These are phyloP conservation scores for Hypericum perforatum DNA, from an alignment of 345 rosid species.

Conservation along the genomic window DNA sequence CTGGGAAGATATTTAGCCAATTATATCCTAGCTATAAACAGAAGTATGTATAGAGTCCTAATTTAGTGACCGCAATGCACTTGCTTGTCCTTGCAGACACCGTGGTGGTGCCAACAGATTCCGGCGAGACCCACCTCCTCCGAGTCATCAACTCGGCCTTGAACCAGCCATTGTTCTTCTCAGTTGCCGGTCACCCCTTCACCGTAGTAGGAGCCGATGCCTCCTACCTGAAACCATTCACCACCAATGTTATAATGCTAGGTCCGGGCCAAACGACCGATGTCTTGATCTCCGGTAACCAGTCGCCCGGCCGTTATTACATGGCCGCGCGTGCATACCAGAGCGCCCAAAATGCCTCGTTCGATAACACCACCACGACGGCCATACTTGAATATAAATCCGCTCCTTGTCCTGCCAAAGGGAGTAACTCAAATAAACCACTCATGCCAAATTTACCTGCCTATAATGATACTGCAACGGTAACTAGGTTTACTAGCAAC, in stretches of 20 bases:
- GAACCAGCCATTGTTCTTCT: slow-evolving; percentile 78
- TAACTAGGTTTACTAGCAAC: slow-evolving; percentile 40
- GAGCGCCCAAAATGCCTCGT: slow-evolving; percentile 64
- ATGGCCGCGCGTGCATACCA: slow-evolving; percentile 73
- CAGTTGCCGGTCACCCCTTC: slow-evolving; percentile 69
- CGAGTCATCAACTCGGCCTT: slow-evolving; percentile 75
- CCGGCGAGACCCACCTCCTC: slow-evolving; percentile 71
- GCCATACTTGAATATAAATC: slow-evolving; percentile 83
- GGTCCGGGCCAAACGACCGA: slow-evolving; percentile 98
- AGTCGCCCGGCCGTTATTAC: slow-evolving; percentile 59
- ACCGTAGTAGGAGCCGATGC: slow-evolving; percentile 94
- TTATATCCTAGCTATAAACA: too few relatives aligned
- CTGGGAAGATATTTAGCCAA: too few relatives aligned
- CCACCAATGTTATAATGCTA: slow-evolving; percentile 61
- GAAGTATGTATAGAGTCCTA: too few relatives aligned
- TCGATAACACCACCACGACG: slow-evolving; percentile 79
- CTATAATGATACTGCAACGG: slow-evolving; percentile 69
- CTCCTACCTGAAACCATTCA: slow-evolving; percentile 63
- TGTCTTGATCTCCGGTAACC: slow-evolving; percentile 65
- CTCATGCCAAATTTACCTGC: slow-evolving; percentile 51
- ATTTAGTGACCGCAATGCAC: background rate
- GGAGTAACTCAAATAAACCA: slow-evolving; percentile 24
- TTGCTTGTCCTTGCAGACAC: slow-evolving; percentile 41
- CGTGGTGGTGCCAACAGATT: slow-evolving; percentile 45
- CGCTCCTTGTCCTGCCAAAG: slow-evolving; percentile 55